Base-by-base conservation (phyloP, 1,139 yeast species). In the Yamadazyma songkhlaensis region DNA sequence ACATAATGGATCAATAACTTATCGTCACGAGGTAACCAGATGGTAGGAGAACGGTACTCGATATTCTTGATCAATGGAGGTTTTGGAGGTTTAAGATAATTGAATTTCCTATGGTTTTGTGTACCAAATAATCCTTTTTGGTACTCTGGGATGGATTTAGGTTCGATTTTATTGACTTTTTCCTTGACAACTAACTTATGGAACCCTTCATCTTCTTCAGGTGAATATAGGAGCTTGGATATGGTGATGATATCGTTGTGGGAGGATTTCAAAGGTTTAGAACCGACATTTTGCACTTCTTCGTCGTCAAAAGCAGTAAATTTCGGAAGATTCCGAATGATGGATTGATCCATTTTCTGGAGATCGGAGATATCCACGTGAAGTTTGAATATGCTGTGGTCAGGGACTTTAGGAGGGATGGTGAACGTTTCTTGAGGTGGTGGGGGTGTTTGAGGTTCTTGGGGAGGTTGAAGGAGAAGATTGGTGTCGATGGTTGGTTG, bases 11-110 rank as follows among this genome's bases (percentile, higher is more conserved):
- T 81, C 47, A 92, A 73, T 46, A 75, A 72, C 45, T 82, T 83
- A 54, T 92, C 98, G 57, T 92, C 98, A 48, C 84, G 89, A 0
- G 97, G 97, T 13, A 89, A 70, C 98, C 98, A 92, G 32, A 89
- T 86, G 0, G 97, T 88, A 2, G 97, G 97, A 1, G 92, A 82
- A 44, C 97, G 69, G 47, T 77, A 76, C 45, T 86, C 90, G 45
- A 90, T 68, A 51, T 87, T 85, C 51, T 81, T 81, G 45, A 85
- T 65, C 20, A 84, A 74, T 7, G 97, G 97, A 1, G 97, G 97
- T 39, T 79, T 77, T 4, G 97, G 98, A 0, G 97, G 94, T 47
- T 81, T 80, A 36, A 85, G 64, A 26, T 71, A 67, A 42, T 79
- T 80, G 44, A 78, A 75, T 35, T 84, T 67, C 47, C 86, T 74